phyloP scores from a whole-genome alignment of 176 grass and related monocot species.

The Phoenix dactylifera region DNA sequence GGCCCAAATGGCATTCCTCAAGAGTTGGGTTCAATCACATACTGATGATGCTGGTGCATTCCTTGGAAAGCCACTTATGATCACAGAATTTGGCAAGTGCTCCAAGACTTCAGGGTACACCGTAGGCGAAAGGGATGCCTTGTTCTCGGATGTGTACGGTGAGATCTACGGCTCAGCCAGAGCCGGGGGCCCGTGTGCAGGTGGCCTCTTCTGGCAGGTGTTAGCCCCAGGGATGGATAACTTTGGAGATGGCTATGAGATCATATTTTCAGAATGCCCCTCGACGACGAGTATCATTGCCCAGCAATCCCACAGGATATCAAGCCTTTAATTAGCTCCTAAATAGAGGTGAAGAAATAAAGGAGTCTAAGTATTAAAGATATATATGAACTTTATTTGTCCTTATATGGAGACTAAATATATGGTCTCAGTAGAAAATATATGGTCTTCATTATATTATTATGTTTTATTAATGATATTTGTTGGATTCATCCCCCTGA shows the following conservation, averaged over 20 bases:
- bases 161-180: conserved; percentile 37
- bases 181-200: conserved; percentile 34
- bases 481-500: too few species aligned
- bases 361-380: too few species aligned
- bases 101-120: conserved; percentile 31
- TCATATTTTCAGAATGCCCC: conserved; percentile 33
- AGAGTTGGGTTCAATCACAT: conserved; percentile 50
- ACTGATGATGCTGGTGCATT: conserved; percentile 29
- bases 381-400: too few species aligned
- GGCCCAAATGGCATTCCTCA: conserved; percentile 44
- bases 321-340: conserved; percentile 6
- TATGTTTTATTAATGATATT: too few species aligned
- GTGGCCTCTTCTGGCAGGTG: conserved; percentile 67
- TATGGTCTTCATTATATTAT: too few species aligned
- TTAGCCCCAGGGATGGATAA: conserved; percentile 62
- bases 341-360: neutral
- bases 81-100: conserved; percentile 69
- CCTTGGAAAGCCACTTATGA: conserved; percentile 56
- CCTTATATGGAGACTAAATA: too few species aligned
- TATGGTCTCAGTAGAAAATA: too few species aligned
- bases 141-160: conserved; percentile 42
- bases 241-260: conserved; percentile 59
- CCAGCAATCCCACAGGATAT: conserved; percentile 32
- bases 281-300: conserved; percentile 37
- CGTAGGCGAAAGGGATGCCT: conserved; percentile 32